Evolutionary conservation across 1,284 basidiomycete species (phyloP).

Genomic region (Trichosporon asahii): DNA sequence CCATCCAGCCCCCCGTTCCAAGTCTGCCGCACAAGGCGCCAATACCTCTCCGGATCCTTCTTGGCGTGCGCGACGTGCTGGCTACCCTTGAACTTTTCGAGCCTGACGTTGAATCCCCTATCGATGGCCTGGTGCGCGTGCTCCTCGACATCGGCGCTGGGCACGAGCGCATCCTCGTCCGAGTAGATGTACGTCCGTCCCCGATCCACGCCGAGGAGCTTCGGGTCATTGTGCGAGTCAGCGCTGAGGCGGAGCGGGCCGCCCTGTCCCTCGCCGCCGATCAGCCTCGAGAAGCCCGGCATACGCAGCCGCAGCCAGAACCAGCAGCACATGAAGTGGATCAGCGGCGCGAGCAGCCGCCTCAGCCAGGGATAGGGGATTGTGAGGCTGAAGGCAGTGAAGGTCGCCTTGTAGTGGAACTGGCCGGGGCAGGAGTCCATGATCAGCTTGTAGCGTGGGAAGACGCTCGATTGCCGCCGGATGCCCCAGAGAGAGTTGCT

Average conservation of each 20-base stretch:
- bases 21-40: conserved; percentile 22
- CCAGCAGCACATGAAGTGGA: conserved; percentile 13
- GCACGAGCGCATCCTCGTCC: conserved; percentile 22
- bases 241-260: conserved; percentile 11
- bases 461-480: neutral
- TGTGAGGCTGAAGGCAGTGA: conserved; percentile 12
- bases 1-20: neutral
- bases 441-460: conserved; percentile 18
- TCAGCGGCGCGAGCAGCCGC: conserved; percentile 13
- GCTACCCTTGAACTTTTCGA: conserved; percentile 21
- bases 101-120: conserved; percentile 15
- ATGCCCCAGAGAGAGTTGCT: conserved; percentile 8
- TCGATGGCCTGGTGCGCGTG: conserved; percentile 15
- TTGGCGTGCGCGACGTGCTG: conserved; percentile 24
- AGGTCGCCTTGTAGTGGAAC: conserved; percentile 16
- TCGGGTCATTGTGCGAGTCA: conserved; percentile 4
- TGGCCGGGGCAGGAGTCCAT: conserved; percentile 20
- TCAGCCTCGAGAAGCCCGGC: neutral
- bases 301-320: conserved; percentile 17
- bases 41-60: conserved; percentile 24
- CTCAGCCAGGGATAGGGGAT: neutral
- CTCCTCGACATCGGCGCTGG: conserved; percentile 15
- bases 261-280: neutral
- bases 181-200: conserved; percentile 23
- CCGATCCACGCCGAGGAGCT: neutral